A percentile compares a stretch with the other conserved stretches of the same genome.
Evolutionary conservation across 2,329 filamentous ascomycete genomes (phyloP).

Genomic region (Penicillium sp.): DNA sequence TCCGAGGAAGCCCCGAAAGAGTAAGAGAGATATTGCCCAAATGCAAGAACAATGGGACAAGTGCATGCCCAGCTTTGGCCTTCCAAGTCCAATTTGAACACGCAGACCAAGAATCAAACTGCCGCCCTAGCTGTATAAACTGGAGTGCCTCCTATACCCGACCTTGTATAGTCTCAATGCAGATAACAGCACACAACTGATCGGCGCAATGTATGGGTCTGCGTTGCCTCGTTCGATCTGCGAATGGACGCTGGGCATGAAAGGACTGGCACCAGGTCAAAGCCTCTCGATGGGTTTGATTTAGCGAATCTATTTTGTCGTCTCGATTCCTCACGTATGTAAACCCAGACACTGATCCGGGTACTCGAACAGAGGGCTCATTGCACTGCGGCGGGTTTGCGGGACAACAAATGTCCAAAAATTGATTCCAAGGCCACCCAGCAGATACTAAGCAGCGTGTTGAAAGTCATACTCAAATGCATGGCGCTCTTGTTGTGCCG

Average conservation of each 20-base stretch:
- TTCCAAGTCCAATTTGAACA: slow-evolving; percentile 4
- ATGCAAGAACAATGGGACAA: slow-evolving; percentile 29
- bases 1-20: slow-evolving; percentile 2
- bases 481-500: slow-evolving; percentile 17
- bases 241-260: slow-evolving; percentile 23
- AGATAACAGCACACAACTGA: slow-evolving; percentile 33
- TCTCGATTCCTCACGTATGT: slow-evolving; percentile 1
- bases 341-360: slow-evolving; percentile 13
- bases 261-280: slow-evolving; percentile 34
- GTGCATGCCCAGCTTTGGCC: slow-evolving; percentile 19
- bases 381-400: slow-evolving; percentile 19
- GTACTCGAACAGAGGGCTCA: slow-evolving; percentile 21
- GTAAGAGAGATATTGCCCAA: slow-evolving; percentile 20
- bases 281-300: slow-evolving; percentile 17
- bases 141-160: slow-evolving; percentile 22
- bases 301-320: background rate
- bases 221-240: slow-evolving; percentile 22
- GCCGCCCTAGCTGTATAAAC: slow-evolving; percentile 26
- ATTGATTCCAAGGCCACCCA: slow-evolving; percentile 13
- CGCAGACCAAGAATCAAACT: slow-evolving; percentile 23
- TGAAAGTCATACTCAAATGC: slow-evolving; percentile 26
- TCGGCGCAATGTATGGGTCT: slow-evolving; percentile 26
- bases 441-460: slow-evolving; percentile 14
- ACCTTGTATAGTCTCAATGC: slow-evolving; percentile 29
- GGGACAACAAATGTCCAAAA: slow-evolving; percentile 24